Base-by-base conservation (phyloP, 768 basidiomycete genomes). In the Cyclocybe aegerita region DNA sequence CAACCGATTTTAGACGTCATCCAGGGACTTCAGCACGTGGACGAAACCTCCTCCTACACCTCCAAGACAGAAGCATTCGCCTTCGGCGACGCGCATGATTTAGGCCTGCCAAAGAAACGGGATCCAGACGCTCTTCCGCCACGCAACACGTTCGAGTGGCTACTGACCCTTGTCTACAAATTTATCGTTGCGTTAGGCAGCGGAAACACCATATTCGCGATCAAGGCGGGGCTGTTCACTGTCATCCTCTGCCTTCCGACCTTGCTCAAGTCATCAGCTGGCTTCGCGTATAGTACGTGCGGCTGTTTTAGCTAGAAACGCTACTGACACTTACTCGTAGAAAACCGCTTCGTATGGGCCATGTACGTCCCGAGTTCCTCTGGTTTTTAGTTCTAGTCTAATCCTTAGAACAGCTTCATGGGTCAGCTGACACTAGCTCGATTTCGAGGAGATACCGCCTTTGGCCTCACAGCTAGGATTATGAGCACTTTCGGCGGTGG, bases 51-150 rank as follows among this genome's bases (percentile, higher is more conserved):
- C 31, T 14, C 44, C 3, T n/a, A 31, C 1, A 7, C 9, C 17
- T 29, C 52, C 4, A 16, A 44, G 9, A 6, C 7, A 40, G 30
- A 34, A 2, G 41, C 55, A 5, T 50, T 50, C 6, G 17, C 23
- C 4, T 11, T 29, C 9, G 50, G 51, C 4, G 14, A 30, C 9
- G 33, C 66, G 34, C 61, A 72, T 2, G 85, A 87, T 57, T 72
- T 89, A 0, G 85, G 83, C 3, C 57, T 74, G 34, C 78, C 87
- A 1, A 65, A 70, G 11, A 71, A 76, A 3, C 74, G 88, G 23
- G 87, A 91, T 65, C 87, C 88, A 0, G 88, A 91, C 61, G 87
- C 85, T 0, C 64, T 90, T 0, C 87, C 89, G 1, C 88, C 89
- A 0, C 61, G 72, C 2, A 90, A 88, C 55, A 43, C 54, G 2